Evolutionary conservation across 2,329 filamentous ascomycete genomes (phyloP), one percentile per base, ranked within the genome.

Genomic region (Drechslerella stenobrocha): DNA sequence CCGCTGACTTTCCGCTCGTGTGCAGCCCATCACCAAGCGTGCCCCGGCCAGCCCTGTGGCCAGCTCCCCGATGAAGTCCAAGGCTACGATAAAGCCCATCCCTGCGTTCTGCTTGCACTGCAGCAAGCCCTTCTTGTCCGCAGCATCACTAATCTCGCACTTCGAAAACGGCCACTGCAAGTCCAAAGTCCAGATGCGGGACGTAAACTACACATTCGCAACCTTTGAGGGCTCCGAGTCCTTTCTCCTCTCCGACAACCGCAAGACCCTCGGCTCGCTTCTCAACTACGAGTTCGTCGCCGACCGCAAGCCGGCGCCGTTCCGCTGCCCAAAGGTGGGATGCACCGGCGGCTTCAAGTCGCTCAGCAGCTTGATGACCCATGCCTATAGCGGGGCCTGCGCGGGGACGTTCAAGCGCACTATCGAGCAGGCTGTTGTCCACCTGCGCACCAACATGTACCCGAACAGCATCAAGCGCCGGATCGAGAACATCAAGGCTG

Each of bases 171-270:
- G 53, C n/a, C 15, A 30, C 8, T 66, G 61, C 22, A 13, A 15
- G 15, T 44, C 47, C 18, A 48, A 32, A 15, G 50, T 66, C 4
- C 15, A 48, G 22, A 11, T 23, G 0, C 22, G 20, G 9, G 61
- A 66, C 24, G 26, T 66, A 1, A 34, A 53, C 48, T 45, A 66
- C 18, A 59, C 48, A 1, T 66, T 66, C 11, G 61, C 61, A 20
- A 66, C 22, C 3, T 44, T 47, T 20, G 7, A 37, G 7, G 32
- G 15, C 13, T 52, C 52, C 9, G 60, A 65, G 20, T 15, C 1
- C 0, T 30, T 65, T 20, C 20, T 65, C 34, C 15, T 11, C 1
- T 42, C 32, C 6, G 60, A 66, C 20, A 3, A 28, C n/a, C 47
- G 52, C 48, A 48, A 55, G 35, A 58, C 30, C 13, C 37, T 66